Base-by-base conservation (phyloP, 2,329 filamentous ascomycete species). In the Aurifilum marmelostoma region DNA sequence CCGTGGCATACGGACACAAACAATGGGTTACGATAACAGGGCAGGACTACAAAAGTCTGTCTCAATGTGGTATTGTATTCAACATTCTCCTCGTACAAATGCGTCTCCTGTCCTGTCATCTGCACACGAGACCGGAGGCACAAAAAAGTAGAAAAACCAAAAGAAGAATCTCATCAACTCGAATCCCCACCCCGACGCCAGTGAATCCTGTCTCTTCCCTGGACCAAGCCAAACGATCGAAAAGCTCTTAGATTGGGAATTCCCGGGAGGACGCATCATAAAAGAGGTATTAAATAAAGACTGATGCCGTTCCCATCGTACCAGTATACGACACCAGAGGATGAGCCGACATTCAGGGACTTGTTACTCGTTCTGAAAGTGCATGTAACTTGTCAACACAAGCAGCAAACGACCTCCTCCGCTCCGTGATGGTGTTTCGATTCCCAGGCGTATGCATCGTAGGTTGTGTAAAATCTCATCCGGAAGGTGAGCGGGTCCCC, bases 261-360 rank as follows among this genome's bases (percentile, higher is more conserved):
- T 73, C 73, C 73, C 72, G 70, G 64, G 52, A 73, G 68, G 66
- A 37, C 63, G 66, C 71, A 74, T 71, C 70, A 73, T 75, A 73
- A 60, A 71, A 69, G 71, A 76, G 72, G 73, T 77, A 77, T 76
- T 75, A 78, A 77, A 78, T 75, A 75, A 71, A 62, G 71, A 74
- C 75, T 76, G 71, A 54, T 54, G 69, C 74, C 75, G 64, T 75
- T 74, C 74, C 74, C 72, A 29, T 70, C 74, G 70, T 67, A 71
- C 72, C 73, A 73, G 39, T 39, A 59, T 34, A n/a, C 65, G n/a
- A 50, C 72, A 72, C 75, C 74, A 68, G 71, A 75, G 73, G 71
- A 74, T 75, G 75, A 75, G 32, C 54, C 60, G 43, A 71, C 74
- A 74, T 74, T 74, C 71, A 72, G 73, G 71, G 73, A 68, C 64